Conservation (phyloP, 2,329 filamentous ascomycete species). For the Alternaria incomplexa region DNA sequence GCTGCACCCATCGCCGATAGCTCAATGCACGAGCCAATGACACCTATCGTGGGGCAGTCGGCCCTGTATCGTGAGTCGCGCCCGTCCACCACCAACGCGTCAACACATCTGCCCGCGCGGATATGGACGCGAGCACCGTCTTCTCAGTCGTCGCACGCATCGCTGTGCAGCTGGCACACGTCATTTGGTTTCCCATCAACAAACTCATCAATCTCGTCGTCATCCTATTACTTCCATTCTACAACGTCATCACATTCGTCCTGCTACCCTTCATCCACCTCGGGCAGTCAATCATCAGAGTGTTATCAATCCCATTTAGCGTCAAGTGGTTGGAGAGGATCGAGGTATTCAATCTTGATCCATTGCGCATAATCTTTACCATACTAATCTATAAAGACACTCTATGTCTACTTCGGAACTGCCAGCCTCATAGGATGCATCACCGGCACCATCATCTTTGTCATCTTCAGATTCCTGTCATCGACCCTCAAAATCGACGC, state of each 20-base stretch:
- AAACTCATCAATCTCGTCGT: slow-evolving; percentile 48
- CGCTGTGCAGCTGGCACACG: slow-evolving; percentile 23
- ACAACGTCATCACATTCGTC: slow-evolving; percentile 54
- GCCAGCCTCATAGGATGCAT: slow-evolving; percentile 71
- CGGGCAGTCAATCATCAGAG: slow-evolving; percentile 48
- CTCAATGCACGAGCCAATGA: slow-evolving; percentile 23
- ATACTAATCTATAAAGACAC: slow-evolving; percentile 40
- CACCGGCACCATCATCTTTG: slow-evolving; percentile 65
- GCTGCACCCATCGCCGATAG: slow-evolving; percentile 27
- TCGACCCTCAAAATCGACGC: slow-evolving; percentile 55
- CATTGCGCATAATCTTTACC: not conserved
- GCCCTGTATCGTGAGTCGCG: not conserved
- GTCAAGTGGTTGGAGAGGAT: slow-evolving; percentile 57
- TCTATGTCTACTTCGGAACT: slow-evolving; percentile 66
- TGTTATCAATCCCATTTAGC: slow-evolving; percentile 57
- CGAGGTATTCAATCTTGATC: slow-evolving; percentile 54
- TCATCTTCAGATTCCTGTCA: slow-evolving; percentile 62
- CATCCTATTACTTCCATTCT: slow-evolving; percentile 55
- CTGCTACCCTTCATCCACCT: slow-evolving; percentile 60
- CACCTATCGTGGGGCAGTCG: slow-evolving; percentile 9
- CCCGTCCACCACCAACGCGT: not conserved
- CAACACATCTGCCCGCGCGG: not conserved
- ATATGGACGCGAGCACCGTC: slow-evolving; percentile 39
- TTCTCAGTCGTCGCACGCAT: slow-evolving; percentile 28
- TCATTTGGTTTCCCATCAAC: slow-evolving; percentile 48